phyloP scores from a whole-genome alignment of 2,329 filamentous ascomycete species.

The Paraphoma sp. region DNA sequence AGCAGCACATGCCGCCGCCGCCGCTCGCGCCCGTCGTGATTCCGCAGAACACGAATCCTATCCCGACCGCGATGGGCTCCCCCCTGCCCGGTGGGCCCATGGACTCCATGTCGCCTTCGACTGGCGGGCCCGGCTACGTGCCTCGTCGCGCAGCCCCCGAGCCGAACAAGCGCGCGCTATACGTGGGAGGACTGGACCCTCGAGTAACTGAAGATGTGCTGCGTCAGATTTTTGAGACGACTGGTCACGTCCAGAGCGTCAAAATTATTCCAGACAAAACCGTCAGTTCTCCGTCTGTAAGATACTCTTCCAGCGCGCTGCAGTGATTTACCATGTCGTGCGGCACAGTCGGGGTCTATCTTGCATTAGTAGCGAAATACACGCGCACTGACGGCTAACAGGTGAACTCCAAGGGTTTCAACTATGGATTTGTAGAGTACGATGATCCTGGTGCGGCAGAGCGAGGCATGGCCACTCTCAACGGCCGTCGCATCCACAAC shows the following conservation, averaged over 20 bases:
- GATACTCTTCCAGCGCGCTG: conserved; percentile 17
- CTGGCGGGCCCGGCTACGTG: conserved; percentile 74
- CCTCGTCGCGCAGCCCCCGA: conserved; percentile 87
- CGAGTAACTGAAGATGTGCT: conserved; percentile 95
- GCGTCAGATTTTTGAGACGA: conserved; percentile 98
- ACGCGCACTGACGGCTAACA: conserved; percentile 23
- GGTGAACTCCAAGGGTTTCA: conserved; percentile 76
- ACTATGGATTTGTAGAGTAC: conserved; percentile 99
- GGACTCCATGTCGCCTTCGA: conserved; percentile 84
- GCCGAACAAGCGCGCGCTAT: conserved; percentile 97
- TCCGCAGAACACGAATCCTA: conserved; percentile 94
- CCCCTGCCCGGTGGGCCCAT: conserved; percentile 81
- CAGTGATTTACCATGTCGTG: conserved; percentile 6
- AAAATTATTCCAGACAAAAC: conserved; percentile 99
- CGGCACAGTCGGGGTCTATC: conserved; percentile 11
- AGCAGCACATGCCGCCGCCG: conserved; percentile 87
- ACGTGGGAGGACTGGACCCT: conserved; percentile 93
- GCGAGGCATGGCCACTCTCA: conserved; percentile 95
- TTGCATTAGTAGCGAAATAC: conserved; percentile 12
- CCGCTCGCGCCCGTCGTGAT: conserved; percentile 85
- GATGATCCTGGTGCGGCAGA: conserved; percentile 97
- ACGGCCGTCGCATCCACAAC: conserved; percentile 93
- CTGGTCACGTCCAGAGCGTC: conserved; percentile 96
- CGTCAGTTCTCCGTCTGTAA: conserved; percentile 65
- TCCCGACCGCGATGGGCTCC: conserved; percentile 89